phyloP scores from a whole-genome alignment of 495 filamentous ascomycete species.

The Aspergillus sparsus region DNA sequence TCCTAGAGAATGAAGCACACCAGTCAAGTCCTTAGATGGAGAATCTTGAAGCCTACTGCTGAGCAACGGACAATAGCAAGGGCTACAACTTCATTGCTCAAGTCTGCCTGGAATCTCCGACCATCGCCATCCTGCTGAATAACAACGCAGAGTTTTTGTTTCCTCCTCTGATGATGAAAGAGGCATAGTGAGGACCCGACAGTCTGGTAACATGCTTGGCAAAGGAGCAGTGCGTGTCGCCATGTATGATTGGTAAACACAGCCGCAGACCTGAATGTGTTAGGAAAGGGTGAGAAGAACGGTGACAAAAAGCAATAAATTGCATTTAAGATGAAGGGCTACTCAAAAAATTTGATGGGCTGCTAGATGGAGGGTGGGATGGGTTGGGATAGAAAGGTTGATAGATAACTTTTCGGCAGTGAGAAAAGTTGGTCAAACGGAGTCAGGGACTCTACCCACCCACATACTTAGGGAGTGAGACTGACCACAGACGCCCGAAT shows the following conservation, averaged over 20 bases:
- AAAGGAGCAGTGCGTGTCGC: conserved; percentile 37
- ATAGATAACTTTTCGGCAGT: background rate
- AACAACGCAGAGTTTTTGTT: conserved; percentile 22
- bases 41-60: conserved; percentile 14
- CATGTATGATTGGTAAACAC: conserved; percentile 31
- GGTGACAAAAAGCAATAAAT: conserved; percentile 2
- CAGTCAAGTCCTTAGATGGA: conserved; percentile 15
- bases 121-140: conserved; percentile 21
- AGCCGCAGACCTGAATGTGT: conserved; percentile 22
- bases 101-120: conserved; percentile 23
- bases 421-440: background rate
- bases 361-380: background rate
- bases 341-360: background rate
- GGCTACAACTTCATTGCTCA: conserved; percentile 13
- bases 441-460: background rate
- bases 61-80: conserved; percentile 10
- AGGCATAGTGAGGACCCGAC: conserved; percentile 37
- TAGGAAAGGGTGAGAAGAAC: conserved; percentile 3
- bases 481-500: too few relatives aligned
- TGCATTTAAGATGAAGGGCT: background rate
- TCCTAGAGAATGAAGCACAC: conserved; percentile 16
- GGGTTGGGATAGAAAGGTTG: conserved; percentile 1
- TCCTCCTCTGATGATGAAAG: conserved; percentile 23
- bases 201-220: conserved; percentile 39
- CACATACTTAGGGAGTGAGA: background rate